Evolutionary conservation across 2,329 filamentous ascomycete species (phyloP).

Genomic region (Pseudocercospora fuligena): DNA sequence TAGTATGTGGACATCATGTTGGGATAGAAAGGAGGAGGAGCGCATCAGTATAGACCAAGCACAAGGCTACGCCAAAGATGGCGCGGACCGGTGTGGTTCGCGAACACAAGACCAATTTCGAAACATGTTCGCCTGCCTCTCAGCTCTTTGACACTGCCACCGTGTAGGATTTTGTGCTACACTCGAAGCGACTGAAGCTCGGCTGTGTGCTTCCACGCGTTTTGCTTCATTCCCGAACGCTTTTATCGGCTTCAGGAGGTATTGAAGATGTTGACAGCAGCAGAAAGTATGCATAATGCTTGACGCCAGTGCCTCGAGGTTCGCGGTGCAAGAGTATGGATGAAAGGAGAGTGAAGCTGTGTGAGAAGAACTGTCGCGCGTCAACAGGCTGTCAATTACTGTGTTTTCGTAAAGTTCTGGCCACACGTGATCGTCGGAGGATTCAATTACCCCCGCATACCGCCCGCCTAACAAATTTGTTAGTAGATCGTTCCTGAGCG

Average conservation of each 20-base stretch:
- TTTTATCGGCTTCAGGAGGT: background rate
- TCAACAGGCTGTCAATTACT: too few species aligned
- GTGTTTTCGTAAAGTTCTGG: too few species aligned
- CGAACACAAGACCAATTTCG: background rate
- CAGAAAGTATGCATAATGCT: background rate
- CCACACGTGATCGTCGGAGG: too few species aligned
- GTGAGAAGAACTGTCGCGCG: too few species aligned
- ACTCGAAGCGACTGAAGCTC: background rate
- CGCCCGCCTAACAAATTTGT: too few species aligned
- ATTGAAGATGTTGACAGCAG: background rate
- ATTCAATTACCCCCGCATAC: too few species aligned
- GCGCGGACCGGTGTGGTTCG: background rate
- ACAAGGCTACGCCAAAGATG: background rate
- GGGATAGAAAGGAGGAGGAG: background rate
- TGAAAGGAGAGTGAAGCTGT: background rate
- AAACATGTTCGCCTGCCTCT: too few species aligned
- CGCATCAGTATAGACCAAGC: background rate
- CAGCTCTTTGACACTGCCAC: background rate
- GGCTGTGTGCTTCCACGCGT: background rate
- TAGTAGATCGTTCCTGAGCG: too few species aligned
- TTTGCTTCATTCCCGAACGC: background rate
- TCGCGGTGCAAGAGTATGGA: too few species aligned
- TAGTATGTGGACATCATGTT: too few species aligned
- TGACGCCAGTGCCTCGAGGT: too few species aligned
- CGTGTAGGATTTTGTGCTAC: background rate